phyloP scores from a whole-genome alignment of 1,284 basidiomycete genomes.

The Ustilago shanxiensis region DNA sequence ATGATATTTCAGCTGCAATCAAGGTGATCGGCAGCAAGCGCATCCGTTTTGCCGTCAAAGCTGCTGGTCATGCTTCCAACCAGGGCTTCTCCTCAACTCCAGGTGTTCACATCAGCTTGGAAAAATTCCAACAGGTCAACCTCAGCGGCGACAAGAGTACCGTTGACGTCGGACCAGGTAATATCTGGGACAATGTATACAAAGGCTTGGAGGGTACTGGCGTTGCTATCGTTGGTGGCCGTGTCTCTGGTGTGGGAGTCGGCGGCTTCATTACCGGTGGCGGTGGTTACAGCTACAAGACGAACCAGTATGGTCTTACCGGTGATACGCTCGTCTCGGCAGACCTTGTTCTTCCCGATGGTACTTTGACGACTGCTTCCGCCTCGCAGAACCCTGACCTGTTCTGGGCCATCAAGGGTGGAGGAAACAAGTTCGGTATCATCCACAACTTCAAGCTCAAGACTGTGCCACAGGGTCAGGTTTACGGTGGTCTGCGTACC shows the following conservation, averaged over 20 bases:
- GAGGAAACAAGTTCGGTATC: constrained; percentile 57
- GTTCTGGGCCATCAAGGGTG: constrained; percentile 56
- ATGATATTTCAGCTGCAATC: constrained; percentile 49
- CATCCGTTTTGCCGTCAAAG: constrained; percentile 51
- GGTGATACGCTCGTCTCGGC: constrained; percentile 47
- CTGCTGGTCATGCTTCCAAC: constrained; percentile 57
- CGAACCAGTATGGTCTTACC: constrained; percentile 57
- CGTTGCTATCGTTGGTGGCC: constrained; percentile 51
- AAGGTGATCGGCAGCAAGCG: constrained; percentile 53
- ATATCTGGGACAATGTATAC: constrained; percentile 61
- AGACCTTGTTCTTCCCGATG: constrained; percentile 56
- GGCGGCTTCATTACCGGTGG: constrained; percentile 58
- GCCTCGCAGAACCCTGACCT: constrained; percentile 48
- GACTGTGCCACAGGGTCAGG: constrained; percentile 50
- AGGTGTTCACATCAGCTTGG: constrained; percentile 54
- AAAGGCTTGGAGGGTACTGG: constrained; percentile 33
- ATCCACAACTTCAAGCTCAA: constrained; percentile 53
- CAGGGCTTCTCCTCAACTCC: constrained; percentile 57
- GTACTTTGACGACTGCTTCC: constrained; percentile 46
- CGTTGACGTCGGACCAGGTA: constrained; percentile 55
- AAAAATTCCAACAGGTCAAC: constrained; percentile 50
- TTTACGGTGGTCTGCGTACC: constrained; percentile 53
- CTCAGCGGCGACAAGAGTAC: constrained; percentile 47
- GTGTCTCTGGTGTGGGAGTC: constrained; percentile 58
- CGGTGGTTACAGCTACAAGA: constrained; percentile 57